phyloP scores from a whole-genome alignment of 1,139 yeast genomes.

The Saccharomyces hybrid region DNA sequence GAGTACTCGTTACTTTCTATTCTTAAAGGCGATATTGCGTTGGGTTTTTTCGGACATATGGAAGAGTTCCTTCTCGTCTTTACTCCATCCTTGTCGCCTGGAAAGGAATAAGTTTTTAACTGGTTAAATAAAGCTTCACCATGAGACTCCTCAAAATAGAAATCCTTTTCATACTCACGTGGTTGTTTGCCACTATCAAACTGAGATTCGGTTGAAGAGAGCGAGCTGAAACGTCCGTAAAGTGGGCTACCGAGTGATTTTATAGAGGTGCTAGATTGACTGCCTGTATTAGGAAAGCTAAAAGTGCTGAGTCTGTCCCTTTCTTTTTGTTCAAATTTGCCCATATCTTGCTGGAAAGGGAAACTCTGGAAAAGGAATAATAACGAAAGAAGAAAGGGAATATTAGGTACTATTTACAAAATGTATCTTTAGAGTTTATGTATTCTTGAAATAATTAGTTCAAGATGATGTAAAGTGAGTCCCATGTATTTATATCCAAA shows the following conservation, averaged over 20 bases:
- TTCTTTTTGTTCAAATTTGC: slow-evolving; percentile 1
- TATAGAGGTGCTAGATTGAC: background rate
- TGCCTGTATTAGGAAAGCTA: slow-evolving; percentile 6
- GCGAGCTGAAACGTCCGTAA: background rate
- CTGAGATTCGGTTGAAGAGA: background rate
- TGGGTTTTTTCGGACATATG: slow-evolving; percentile 2
- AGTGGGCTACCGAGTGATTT: background rate
- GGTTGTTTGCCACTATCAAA: background rate
- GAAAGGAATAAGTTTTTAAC: slow-evolving; percentile 5
- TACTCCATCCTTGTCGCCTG: background rate
- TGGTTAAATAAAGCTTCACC: slow-evolving; percentile 9
- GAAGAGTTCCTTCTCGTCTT: background rate
- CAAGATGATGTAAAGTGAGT: background rate
- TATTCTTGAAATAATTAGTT: background rate
- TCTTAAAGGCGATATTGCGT: background rate
- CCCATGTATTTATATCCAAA: background rate
- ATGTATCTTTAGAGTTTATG: background rate
- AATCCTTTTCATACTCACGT: background rate
- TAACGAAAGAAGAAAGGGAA: background rate
- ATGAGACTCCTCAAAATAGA: slow-evolving; percentile 9
- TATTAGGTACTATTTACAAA: background rate
- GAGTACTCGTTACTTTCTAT: background rate
- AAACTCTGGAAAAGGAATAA: background rate
- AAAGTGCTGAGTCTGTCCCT: slow-evolving; percentile 7
- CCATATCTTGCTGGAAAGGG: background rate